Percentiles rank a stretch among this genome's conserved stretches.
These are phyloP conservation scores for Amphibolis antarctica DNA, from an alignment of 106 monocot species.

Conservation along the genomic window DNA sequence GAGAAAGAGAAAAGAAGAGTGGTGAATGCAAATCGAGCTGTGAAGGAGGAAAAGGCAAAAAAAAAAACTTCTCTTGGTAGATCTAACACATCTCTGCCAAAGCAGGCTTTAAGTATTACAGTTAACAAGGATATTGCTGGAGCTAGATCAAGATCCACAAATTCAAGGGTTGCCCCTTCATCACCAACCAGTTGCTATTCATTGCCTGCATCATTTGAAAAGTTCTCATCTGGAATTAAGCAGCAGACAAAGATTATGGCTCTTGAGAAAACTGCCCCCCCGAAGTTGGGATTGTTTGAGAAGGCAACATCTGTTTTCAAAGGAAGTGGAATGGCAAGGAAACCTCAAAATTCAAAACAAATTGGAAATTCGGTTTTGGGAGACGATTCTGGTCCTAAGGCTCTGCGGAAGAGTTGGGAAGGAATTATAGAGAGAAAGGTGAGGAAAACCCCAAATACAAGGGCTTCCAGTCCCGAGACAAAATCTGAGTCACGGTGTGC, in stretches of 20 bases:
- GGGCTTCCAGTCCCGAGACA: conserved; percentile 21
- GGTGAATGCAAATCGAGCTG: conserved; percentile 19
- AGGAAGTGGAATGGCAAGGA: conserved; percentile 29
- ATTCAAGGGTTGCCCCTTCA: conserved; percentile 39
- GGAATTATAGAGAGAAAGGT: conserved; percentile 27
- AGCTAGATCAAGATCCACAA: conserved; percentile 25
- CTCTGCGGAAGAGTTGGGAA: conserved; percentile 61
- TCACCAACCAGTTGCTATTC: conserved; percentile 59
- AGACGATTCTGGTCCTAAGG: conserved; percentile 29
- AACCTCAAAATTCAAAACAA: conserved; percentile 19
- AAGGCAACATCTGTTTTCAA: conserved; percentile 41
- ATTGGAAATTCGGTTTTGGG: conserved; percentile 16
- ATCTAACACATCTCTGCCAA: conserved; percentile 43
- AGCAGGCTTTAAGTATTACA: conserved; percentile 17
- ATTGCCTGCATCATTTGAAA: conserved; percentile 52
- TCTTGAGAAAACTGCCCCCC: conserved; percentile 18
- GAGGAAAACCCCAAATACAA: conserved; percentile 20
- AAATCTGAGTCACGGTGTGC: conserved; percentile 23
- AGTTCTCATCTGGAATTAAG: conserved; percentile 36
- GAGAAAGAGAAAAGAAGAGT: conserved; percentile 30
- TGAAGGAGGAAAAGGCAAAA: conserved; percentile 30
- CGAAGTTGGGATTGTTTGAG: conserved; percentile 43
- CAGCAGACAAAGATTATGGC: conserved; percentile 35
- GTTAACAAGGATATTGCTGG: conserved; percentile 16
- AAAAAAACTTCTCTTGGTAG: conserved; percentile 27